A percentile compares a stretch with the other conserved stretches of the same genome.
phyloP scores from a whole-genome alignment of 208 protist species.

The Acanthamoeba rhysodes region DNA sequence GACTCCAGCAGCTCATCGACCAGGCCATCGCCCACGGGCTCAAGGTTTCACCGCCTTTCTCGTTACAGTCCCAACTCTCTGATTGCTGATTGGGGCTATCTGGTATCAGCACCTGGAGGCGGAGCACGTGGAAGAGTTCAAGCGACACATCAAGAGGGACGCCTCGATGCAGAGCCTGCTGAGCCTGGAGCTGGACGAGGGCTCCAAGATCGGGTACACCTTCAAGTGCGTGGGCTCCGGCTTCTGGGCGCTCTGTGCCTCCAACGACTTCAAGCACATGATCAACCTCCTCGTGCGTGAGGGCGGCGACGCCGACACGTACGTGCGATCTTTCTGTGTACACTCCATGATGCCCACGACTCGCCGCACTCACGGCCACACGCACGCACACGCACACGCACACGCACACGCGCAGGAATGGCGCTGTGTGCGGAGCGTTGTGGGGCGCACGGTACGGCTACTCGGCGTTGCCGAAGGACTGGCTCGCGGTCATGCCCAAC shows the following conservation, averaged over 20 bases:
- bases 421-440: conserved; percentile 78
- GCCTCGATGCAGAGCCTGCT: not conserved
- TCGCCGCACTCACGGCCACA: no score
- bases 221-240: conserved; percentile 83
- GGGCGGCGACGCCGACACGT: conserved; percentile 87
- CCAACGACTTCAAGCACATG: conserved; percentile 80
- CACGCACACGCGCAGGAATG: conserved; percentile 59
- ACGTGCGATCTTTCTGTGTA: not conserved
- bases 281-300: conserved; percentile 80
- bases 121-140: conserved; percentile 13
- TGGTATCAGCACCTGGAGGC: not conserved
- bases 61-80: no score
- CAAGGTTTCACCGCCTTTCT: not conserved
- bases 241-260: conserved; percentile 79
- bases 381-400: not conserved
- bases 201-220: conserved; percentile 81
- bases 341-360: no score
- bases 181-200: conserved; percentile 73
- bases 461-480: conserved; percentile 75
- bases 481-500: conserved; percentile 78
- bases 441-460: conserved; percentile 79
- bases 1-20: conserved; percentile 66
- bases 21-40: not conserved
- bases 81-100: no score
- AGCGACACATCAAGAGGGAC: conserved; percentile 59